A percentile compares a stretch with the other conserved stretches of the same genome.
phyloP scores from a whole-genome alignment of 805 yeast species.

The Ascoidea rubescens region DNA sequence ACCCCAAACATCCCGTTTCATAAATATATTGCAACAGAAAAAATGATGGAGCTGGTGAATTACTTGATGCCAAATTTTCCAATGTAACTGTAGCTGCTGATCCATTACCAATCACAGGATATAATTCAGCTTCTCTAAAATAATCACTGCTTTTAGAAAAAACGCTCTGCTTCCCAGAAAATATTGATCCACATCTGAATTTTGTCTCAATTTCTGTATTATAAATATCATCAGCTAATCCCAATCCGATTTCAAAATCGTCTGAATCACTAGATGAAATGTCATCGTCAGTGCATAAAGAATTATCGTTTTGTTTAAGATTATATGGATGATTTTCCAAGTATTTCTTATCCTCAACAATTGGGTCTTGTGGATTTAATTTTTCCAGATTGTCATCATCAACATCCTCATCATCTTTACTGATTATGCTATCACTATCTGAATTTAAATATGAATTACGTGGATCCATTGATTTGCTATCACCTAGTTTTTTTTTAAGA shows the following conservation, averaged over 20 bases:
- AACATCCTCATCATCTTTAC: constrained; percentile 7
- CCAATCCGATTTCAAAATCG: constrained; percentile 15
- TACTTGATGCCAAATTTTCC: constrained; percentile 42
- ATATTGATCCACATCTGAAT: constrained; percentile 5
- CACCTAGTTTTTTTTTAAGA: too few species aligned
- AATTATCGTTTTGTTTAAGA: constrained; percentile 2
- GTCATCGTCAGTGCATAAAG: constrained; percentile 6
- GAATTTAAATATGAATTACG: constrained; percentile 2
- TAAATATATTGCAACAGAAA: constrained; percentile 42
- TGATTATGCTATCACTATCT: constrained; percentile 3
- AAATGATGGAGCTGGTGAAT: constrained; percentile 41
- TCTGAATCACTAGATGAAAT: constrained; percentile 11
- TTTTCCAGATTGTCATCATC: constrained; percentile 11
- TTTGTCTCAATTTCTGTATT: constrained; percentile 14
- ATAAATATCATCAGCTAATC: constrained; percentile 14
- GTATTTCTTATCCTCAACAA: constrained; percentile 14
- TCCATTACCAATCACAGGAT: constrained; percentile 1
- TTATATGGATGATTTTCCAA: constrained; percentile 4
- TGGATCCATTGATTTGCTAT: constrained; percentile 2
- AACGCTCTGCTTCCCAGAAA: constrained; percentile 4
- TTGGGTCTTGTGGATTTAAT: constrained; percentile 11
- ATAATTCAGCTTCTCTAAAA: not conserved
- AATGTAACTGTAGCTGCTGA: constrained; percentile 14
- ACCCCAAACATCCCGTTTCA: constrained; percentile 45
- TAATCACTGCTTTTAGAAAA: not conserved